Base-by-base conservation (phyloP, 2,329 filamentous ascomycete species). In the Neopestalotiopsis rosae region DNA sequence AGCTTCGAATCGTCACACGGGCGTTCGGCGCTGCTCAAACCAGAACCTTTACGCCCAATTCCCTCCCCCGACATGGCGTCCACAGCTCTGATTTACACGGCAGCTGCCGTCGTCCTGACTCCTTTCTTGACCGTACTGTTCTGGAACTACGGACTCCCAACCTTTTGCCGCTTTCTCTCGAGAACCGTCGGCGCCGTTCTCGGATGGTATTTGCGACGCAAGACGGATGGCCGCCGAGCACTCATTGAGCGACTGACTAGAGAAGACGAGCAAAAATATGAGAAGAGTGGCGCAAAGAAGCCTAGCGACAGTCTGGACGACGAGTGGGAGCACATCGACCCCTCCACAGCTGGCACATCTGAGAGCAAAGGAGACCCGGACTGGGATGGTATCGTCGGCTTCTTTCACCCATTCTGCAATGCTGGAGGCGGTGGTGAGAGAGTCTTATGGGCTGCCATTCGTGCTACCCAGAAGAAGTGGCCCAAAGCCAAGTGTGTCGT, bases 351-450 rank as follows among this genome's bases (percentile, higher is more conserved):
- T 2, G 79, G 75, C 7, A 76, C 75, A 14, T 74, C 84, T 79
- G 71, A 80, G 79, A 76, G 78, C 69, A 81, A 81, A 67, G 81
- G 79, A 12, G 84, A 87, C 69, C 84, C 87, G 72, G 86, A 92
- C 61, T 98, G 93, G 93, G 86, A 91, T 71, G 95, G 95, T 40
- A 90, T 98, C 66, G 89, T 98, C 71, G 96, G 94, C 61, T 98
- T 99, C 86, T 97, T 99, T 79, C 96, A 99, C 80, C 96, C 96
- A 1, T 99, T 98, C 80, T 98, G 96, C 81, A 98, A 99, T 83
- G 96, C 96, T 65, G 96, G 96, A 67, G 96, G 96, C 34, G 96
- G 96, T 70, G 96, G 96, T 71, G 96, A 99, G 82, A 88, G 96
- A 79, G 96, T 99, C 58, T 89, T 99, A 32, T 99, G 97, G 94